These are phyloP conservation scores for Melampsora americana DNA, from an alignment of 1,284 basidiomycete genomes.

Conservation along the genomic window DNA sequence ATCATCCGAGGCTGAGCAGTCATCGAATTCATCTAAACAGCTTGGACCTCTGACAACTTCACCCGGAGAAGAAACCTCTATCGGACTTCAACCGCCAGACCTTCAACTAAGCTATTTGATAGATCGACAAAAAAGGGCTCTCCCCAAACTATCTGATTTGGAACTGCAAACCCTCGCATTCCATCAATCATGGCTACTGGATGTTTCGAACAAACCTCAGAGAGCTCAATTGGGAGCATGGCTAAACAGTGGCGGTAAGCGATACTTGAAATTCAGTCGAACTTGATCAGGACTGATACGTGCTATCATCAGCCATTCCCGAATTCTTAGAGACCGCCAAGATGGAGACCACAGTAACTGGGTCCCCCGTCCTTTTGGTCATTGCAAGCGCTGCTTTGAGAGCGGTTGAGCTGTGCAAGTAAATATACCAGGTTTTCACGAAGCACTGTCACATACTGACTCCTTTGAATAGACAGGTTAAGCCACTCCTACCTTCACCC, in stretches of 20 bases:
- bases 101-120: constrained; percentile 29
- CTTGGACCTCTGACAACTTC: constrained; percentile 15
- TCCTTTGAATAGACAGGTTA: constrained; percentile 9
- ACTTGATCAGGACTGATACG: background rate
- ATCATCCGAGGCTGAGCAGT: too few relatives aligned
- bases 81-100: constrained; percentile 29
- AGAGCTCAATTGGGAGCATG: constrained; percentile 36
- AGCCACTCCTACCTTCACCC: constrained; percentile 4
- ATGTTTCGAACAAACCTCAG: constrained; percentile 27
- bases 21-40: background rate
- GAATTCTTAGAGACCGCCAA: constrained; percentile 20
- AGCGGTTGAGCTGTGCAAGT: constrained; percentile 34
- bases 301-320: constrained; percentile 9
- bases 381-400: constrained; percentile 25
- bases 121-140: constrained; percentile 25
- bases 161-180: constrained; percentile 26
- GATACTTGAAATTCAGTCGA: background rate
- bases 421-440: background rate
- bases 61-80: constrained; percentile 21
- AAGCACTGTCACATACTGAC: background rate
- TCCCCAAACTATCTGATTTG: constrained; percentile 28
- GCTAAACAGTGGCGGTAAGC: constrained; percentile 25
- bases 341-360: background rate
- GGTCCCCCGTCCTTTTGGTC: constrained; percentile 16
- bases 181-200: constrained; percentile 22